Percentiles rank a stretch among this genome's conserved stretches.
These are phyloP conservation scores for Metschnikowia picachoensis DNA, from an alignment of 805 yeast genomes.

Conservation along the genomic window DNA sequence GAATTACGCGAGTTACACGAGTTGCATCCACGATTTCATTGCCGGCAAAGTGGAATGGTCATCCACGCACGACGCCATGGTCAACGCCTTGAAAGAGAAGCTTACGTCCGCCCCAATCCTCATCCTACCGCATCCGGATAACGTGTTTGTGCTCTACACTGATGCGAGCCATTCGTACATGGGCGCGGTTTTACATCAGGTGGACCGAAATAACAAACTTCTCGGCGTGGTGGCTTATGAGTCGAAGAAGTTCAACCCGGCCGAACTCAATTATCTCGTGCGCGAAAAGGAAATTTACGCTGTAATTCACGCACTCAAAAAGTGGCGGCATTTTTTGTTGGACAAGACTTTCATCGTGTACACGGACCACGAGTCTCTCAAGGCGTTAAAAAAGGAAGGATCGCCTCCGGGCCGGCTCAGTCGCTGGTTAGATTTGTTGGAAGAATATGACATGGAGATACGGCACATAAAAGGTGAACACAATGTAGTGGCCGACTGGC, in stretches of 20 bases:
- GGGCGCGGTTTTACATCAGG: slow-evolving; percentile 2
- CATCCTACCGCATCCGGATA: neutral
- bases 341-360: slow-evolving; percentile 1
- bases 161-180: neutral
- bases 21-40: too few relatives aligned
- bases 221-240: slow-evolving; percentile 1
- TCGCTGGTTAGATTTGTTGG: neutral
- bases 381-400: neutral
- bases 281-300: slow-evolving; percentile 8
- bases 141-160: neutral
- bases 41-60: too few relatives aligned
- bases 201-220: neutral
- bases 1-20: too few relatives aligned
- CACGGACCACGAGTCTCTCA: slow-evolving; percentile 3
- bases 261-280: neutral
- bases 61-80: too few relatives aligned
- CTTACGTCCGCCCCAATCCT: slow-evolving; percentile 1
- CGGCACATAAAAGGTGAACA: neutral
- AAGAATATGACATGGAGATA: neutral
- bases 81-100: too few relatives aligned
- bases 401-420: neutral
- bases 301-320: slow-evolving; percentile 4
- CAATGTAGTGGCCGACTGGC: slow-evolving; percentile 2
- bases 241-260: neutral
- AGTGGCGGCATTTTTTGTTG: slow-evolving; percentile 1